These are phyloP conservation scores for Metschnikowia aberdeeniae DNA, from an alignment of 805 yeast genomes.

Conservation along the genomic window DNA sequence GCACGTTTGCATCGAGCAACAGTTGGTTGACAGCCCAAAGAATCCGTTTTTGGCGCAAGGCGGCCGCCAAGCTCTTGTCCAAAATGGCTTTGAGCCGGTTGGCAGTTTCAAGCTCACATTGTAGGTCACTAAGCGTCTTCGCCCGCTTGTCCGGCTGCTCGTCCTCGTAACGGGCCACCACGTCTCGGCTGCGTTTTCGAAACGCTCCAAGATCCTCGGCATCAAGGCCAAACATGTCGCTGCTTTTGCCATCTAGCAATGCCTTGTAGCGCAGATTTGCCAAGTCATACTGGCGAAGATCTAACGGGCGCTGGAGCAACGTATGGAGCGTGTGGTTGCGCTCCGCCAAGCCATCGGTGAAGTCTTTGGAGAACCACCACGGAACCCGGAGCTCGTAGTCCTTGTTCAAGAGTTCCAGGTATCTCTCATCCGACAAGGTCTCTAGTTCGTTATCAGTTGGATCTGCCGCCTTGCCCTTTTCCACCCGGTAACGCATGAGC, in stretches of 20 bases:
- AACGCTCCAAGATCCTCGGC: conserved; percentile 5
- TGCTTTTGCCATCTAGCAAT: conserved; percentile 12
- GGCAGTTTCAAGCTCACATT: conserved; percentile 34
- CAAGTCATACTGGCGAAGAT: conserved; percentile 30
- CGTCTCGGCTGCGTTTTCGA: conserved; percentile 6
- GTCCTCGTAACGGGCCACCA: not conserved
- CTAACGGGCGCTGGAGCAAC: conserved; percentile 26
- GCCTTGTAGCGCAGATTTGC: conserved; percentile 32
- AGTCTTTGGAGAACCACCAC: conserved; percentile 39
- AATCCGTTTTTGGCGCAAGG: conserved; percentile 30
- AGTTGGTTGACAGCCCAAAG: conserved; percentile 41
- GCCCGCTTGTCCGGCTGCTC: not conserved
- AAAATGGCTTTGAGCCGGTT: conserved; percentile 36
- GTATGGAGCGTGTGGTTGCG: conserved; percentile 16
- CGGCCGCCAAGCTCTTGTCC: conserved; percentile 23
- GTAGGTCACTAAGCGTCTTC: conserved; percentile 23
- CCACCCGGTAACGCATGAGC: conserved; percentile 26
- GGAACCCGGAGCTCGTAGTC: conserved; percentile 36
- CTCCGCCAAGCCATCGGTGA: conserved; percentile 23
- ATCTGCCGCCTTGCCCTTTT: conserved; percentile 26
- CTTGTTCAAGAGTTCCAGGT: conserved; percentile 25
- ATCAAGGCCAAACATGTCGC: conserved; percentile 13
- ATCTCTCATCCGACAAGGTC: conserved; percentile 27
- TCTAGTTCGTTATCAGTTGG: conserved; percentile 21
- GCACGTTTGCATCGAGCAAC: conserved; percentile 40